Percentiles rank a stretch among this genome's conserved stretches.
Conservation (phyloP, 2,329 filamentous ascomycete genomes). For the Arthrinium puccinioides region DNA sequence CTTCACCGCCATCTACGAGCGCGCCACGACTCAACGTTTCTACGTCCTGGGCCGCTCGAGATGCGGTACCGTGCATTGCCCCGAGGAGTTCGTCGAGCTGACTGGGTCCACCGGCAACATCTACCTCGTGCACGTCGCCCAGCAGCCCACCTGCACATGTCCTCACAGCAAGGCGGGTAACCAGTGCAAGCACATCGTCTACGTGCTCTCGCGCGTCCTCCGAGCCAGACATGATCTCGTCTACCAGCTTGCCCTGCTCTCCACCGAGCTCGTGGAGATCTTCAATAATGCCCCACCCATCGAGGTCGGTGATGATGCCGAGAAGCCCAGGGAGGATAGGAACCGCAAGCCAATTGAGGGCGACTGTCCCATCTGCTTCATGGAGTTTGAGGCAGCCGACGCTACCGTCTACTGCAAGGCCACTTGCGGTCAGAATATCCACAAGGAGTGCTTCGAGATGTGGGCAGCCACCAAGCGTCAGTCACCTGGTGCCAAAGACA, state of each 20-base stretch:
- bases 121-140: slow-evolving; percentile 48
- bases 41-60: slow-evolving; percentile 36
- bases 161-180: slow-evolving; percentile 45
- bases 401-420: slow-evolving; percentile 43
- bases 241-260: slow-evolving; percentile 56
- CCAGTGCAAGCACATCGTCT: slow-evolving; percentile 61
- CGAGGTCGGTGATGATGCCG: slow-evolving; percentile 22
- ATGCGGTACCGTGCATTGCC: slow-evolving; percentile 26
- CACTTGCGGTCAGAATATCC: slow-evolving; percentile 48
- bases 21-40: slow-evolving; percentile 20
- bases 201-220: slow-evolving; percentile 53
- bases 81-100: slow-evolving; percentile 48
- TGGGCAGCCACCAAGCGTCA: slow-evolving; percentile 43
- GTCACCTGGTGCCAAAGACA: slow-evolving; percentile 12
- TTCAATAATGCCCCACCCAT: slow-evolving; percentile 47
- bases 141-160: slow-evolving; percentile 47
- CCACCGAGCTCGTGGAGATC: slow-evolving; percentile 51
- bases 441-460: slow-evolving; percentile 44
- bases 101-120: slow-evolving; percentile 61
- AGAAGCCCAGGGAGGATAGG: slow-evolving; percentile 17
- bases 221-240: slow-evolving; percentile 46
- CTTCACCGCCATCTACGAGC: slow-evolving; percentile 1
- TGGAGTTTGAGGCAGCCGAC: slow-evolving; percentile 23
- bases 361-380: slow-evolving; percentile 52
- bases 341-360: slow-evolving; percentile 43